Conservation (phyloP, 2,329 filamentous ascomycete genomes). For the Sporothrix pallida region DNA sequence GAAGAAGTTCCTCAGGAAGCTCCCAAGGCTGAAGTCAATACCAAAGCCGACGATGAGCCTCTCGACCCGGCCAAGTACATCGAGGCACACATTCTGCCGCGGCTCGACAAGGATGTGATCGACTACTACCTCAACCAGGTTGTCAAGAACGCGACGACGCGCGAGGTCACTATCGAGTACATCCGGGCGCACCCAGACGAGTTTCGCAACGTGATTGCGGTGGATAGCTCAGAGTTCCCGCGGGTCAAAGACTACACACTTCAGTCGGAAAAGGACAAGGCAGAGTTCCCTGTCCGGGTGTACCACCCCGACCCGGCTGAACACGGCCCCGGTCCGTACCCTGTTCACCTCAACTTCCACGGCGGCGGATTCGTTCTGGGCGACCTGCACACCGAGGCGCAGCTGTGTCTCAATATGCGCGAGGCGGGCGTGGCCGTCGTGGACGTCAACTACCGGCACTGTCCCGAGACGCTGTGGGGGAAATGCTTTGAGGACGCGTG, state of each 20-base stretch:
- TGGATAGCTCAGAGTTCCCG: conserved; percentile 31
- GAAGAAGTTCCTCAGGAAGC: conserved; percentile 49
- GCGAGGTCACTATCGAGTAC: conserved; percentile 18
- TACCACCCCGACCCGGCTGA: conserved; percentile 32
- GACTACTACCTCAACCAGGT: conserved; percentile 29
- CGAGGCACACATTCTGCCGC: conserved; percentile 36
- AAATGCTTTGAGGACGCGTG: conserved; percentile 48
- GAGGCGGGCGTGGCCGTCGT: conserved; percentile 48
- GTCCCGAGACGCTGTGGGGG: conserved; percentile 47
- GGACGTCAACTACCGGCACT: conserved; percentile 51
- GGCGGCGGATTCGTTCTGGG: conserved; percentile 50
- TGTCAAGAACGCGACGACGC: conserved; percentile 7
- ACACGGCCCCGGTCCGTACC: conserved; percentile 33
- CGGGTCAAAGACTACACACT: conserved; percentile 32
- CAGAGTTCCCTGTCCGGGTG: conserved; percentile 30
- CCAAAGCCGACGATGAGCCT: background rate
- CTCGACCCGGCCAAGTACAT: conserved; percentile 33
- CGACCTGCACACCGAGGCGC: conserved; percentile 44
- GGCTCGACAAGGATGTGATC: conserved; percentile 35
- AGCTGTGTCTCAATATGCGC: conserved; percentile 47
- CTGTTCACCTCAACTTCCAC: conserved; percentile 37
- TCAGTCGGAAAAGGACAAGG: conserved; percentile 29
- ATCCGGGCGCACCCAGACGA: conserved; percentile 32
- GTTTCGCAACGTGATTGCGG: conserved; percentile 23
- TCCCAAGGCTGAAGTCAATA: conserved; percentile 41